A percentile compares a stretch with the other conserved stretches of the same genome.
Conservation (phyloP, 2,329 filamentous ascomycete genomes). For the Plenodomus tracheiphilus region DNA sequence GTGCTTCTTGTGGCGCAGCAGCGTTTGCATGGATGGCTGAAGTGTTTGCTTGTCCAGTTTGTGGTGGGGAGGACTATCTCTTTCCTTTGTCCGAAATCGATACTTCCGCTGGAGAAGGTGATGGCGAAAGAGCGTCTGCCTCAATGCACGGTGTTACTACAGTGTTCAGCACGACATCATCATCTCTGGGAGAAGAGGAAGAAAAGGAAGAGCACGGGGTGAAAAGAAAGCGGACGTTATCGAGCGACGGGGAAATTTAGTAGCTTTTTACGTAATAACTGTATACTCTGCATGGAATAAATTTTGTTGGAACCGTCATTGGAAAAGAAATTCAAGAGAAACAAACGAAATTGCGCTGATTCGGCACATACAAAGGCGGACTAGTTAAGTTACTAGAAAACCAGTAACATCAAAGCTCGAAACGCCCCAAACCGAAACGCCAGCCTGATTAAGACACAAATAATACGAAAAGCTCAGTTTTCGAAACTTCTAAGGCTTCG, state of each 20-base stretch:
- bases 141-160: not conserved
- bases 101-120: not conserved
- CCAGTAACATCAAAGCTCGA: no score
- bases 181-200: not conserved
- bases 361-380: no score
- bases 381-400: no score
- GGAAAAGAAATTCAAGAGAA: no score
- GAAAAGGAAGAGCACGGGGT: not conserved
- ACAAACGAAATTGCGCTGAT: no score
- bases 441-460: no score
- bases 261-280: not conserved
- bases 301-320: no score
- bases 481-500: constrained; percentile 1
- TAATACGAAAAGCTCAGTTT: not conserved
- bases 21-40: constrained; percentile 17
- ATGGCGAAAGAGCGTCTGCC: not conserved
- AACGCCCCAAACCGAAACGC: no score
- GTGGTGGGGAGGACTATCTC: constrained; percentile 3
- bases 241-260: not conserved
- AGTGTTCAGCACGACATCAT: not conserved
- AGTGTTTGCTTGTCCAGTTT: constrained; percentile 10
- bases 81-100: not conserved
- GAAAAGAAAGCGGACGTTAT: constrained; percentile 2
- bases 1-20: constrained; percentile 7
- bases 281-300: no score